Evolutionary conservation across 2,329 filamentous ascomycete genomes (phyloP).

Genomic region (Aphanocladium album): DNA sequence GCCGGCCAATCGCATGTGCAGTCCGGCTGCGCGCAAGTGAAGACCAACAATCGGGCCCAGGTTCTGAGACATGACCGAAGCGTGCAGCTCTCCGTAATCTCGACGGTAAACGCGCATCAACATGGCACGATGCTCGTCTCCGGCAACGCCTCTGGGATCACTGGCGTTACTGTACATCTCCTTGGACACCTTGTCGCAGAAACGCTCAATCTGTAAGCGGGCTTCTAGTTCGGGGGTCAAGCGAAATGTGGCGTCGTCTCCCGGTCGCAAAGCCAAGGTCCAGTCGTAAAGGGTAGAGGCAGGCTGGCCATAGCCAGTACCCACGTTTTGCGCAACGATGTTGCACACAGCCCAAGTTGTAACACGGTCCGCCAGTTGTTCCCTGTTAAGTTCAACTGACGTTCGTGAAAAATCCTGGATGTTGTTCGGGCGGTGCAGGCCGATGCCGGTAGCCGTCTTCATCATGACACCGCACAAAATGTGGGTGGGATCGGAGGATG

Average conservation of each 20-base stretch:
- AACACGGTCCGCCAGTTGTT: constrained; percentile 73
- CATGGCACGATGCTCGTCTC: constrained; percentile 62
- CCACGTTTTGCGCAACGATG: constrained; percentile 73
- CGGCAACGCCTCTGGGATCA: constrained; percentile 64
- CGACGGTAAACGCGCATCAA: constrained; percentile 61
- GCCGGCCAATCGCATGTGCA: constrained; percentile 72
- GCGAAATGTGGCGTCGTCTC: constrained; percentile 54
- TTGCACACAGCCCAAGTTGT: constrained; percentile 83
- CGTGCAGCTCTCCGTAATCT: constrained; percentile 59
- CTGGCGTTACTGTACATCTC: constrained; percentile 75
- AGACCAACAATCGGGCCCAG: constrained; percentile 56
- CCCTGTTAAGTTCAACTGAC: constrained; percentile 68
- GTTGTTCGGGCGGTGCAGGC: constrained; percentile 73
- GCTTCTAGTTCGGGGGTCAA: constrained; percentile 60
- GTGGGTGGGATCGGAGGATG: constrained; percentile 74
- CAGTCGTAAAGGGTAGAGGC: constrained; percentile 73
- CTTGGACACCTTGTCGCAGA: constrained; percentile 72
- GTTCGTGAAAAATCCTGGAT: constrained; percentile 79
- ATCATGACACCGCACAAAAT: constrained; percentile 81
- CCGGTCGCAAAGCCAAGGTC: constrained; percentile 59
- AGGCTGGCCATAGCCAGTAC: constrained; percentile 79
- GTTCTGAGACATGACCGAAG: constrained; percentile 53
- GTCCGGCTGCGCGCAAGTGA: constrained; percentile 65
- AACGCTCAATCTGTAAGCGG: constrained; percentile 65
- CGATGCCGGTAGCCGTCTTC: constrained; percentile 79